Percentiles rank a stretch among this genome's conserved stretches.
phyloP scores from a whole-genome alignment of 2,329 filamentous ascomycete genomes.

The Claviceps quebecensis region DNA sequence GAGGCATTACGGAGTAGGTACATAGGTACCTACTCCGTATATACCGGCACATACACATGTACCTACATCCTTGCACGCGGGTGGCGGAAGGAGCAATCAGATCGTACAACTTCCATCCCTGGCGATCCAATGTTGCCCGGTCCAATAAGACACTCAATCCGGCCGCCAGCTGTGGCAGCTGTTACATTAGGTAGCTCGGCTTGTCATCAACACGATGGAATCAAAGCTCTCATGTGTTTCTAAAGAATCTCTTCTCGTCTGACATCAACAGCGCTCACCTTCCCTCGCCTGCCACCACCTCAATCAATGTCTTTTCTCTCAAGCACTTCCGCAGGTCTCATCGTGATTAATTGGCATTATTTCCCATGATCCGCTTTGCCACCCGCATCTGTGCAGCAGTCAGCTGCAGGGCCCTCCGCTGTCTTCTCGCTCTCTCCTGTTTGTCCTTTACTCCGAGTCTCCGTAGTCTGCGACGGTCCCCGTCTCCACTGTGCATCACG shows the following conservation, averaged over 20 bases:
- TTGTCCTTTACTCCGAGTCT: not conserved
- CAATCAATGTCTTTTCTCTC: conserved; percentile 1
- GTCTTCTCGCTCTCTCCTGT: not conserved
- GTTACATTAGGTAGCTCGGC: not conserved
- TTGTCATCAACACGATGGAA: not conserved
- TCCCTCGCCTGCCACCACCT: not conserved
- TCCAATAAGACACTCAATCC: not conserved
- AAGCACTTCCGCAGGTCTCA: conserved; percentile 1
- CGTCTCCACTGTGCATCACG: not conserved
- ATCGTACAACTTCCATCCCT: conserved; percentile 1
- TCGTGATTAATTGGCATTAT: not conserved
- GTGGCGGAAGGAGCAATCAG: not conserved
- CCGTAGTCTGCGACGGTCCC: not conserved
- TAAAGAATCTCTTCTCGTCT: not conserved
- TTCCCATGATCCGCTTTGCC: not conserved
- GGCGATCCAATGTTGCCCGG: not conserved
- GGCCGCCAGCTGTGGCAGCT: not conserved
- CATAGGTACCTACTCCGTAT: too few species aligned
- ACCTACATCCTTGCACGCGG: too few species aligned
- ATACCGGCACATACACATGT: too few species aligned
- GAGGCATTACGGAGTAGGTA: not conserved
- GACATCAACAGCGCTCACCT: not conserved
- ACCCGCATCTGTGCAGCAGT: not conserved
- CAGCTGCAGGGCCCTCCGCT: not conserved
- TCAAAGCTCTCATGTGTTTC: not conserved